These are phyloP conservation scores for Xylariaceae sp. DNA, from an alignment of 2,329 filamentous ascomycete genomes.

Conservation along the genomic window DNA sequence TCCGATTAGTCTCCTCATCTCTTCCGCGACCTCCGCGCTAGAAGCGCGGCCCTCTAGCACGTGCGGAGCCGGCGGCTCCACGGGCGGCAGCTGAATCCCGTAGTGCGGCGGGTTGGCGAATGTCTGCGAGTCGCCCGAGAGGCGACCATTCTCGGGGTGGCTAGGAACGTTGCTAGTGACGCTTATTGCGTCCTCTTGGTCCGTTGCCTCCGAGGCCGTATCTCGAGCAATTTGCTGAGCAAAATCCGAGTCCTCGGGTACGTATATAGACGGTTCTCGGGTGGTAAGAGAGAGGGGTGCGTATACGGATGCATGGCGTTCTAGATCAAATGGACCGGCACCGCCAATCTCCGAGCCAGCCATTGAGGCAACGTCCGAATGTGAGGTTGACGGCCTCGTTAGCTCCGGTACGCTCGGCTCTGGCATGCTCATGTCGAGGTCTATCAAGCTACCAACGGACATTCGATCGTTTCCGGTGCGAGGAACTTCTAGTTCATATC, in stretches of 20 bases:
- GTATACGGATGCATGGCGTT: conserved; percentile 66
- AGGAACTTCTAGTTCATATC: conserved; percentile 49
- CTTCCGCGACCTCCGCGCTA: conserved; percentile 56
- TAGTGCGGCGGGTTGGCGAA: neutral
- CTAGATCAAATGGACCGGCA: conserved; percentile 66
- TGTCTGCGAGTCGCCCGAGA: neutral
- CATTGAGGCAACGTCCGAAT: conserved; percentile 63
- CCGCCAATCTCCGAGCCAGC: conserved; percentile 61
- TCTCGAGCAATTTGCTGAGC: conserved; percentile 39
- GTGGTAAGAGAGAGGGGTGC: conserved; percentile 45
- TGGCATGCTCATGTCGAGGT: conserved; percentile 61
- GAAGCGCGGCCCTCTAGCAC: conserved; percentile 62
- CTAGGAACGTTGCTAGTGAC: neutral
- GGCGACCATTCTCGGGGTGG: conserved; percentile 9
- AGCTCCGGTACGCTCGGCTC: conserved; percentile 56
- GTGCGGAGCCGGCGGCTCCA: conserved; percentile 53
- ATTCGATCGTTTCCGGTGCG: conserved; percentile 46
- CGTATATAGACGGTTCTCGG: conserved; percentile 65
- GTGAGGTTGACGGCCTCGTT: conserved; percentile 60
- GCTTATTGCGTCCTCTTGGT: neutral
- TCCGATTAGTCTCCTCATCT: conserved; percentile 57
- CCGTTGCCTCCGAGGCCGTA: conserved; percentile 17
- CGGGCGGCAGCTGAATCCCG: conserved; percentile 43
- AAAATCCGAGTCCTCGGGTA: conserved; percentile 63
- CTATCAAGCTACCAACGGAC: conserved; percentile 56